Percentiles rank a stretch among this genome's conserved stretches.
Evolutionary conservation across 768 basidiomycete species (phyloP).

Genomic region (Psilocybe sp.): DNA sequence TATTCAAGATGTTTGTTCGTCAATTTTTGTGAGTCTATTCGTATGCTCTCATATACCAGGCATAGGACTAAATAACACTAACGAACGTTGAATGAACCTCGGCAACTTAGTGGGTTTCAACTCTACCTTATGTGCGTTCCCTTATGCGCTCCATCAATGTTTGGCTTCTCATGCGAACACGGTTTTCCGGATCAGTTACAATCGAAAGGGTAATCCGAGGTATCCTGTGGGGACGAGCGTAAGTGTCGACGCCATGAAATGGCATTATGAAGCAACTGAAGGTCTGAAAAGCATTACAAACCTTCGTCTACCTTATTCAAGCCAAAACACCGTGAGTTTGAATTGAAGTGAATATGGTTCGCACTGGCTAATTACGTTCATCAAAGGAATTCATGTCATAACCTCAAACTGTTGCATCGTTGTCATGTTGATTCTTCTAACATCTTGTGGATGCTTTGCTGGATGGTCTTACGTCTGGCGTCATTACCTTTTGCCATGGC

Average conservation of each 20-base stretch:
- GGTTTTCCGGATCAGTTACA: slow-evolving; percentile 28
- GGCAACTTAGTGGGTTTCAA: slow-evolving; percentile 35
- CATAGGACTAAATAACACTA: slow-evolving; percentile 4
- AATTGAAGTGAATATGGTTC: neutral
- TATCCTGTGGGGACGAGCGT: slow-evolving; percentile 45
- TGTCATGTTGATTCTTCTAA: slow-evolving; percentile 34
- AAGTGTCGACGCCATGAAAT: slow-evolving; percentile 12
- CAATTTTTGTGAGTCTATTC: slow-evolving; percentile 42
- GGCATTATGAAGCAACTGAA: slow-evolving; percentile 28
- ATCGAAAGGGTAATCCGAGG: slow-evolving; percentile 43
- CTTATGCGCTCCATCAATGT: neutral
- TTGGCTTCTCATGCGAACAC: neutral
- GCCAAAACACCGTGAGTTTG: slow-evolving; percentile 37
- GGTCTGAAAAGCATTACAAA: slow-evolving; percentile 34
- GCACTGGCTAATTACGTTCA: neutral
- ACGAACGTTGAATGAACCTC: neutral
- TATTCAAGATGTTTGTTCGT: slow-evolving; percentile 45
- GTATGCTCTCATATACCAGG: neutral
- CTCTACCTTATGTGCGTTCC: slow-evolving; percentile 38
- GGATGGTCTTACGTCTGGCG: slow-evolving; percentile 32
- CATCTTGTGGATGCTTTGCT: slow-evolving; percentile 22
- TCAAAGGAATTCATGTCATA: slow-evolving; percentile 32
- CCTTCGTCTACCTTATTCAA: slow-evolving; percentile 44
- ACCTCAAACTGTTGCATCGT: slow-evolving; percentile 40
- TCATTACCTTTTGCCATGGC: slow-evolving; percentile 49